phyloP scores from a whole-genome alignment of 257 asterid species.

The Primulina tabacum region DNA sequence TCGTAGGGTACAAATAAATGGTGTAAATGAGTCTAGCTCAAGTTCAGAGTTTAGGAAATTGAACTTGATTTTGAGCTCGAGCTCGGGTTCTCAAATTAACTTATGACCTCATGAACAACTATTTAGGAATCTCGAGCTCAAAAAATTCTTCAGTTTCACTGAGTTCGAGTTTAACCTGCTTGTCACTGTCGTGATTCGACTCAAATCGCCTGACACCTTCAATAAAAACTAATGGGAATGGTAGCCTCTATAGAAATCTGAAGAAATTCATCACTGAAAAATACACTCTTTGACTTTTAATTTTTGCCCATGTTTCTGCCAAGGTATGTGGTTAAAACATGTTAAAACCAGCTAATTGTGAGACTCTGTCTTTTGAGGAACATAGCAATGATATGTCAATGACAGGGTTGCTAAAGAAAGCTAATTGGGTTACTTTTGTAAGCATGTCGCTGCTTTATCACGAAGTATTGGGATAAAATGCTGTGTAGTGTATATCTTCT shows the following conservation, averaged over 20 bases:
- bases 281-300: not conserved
- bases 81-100: not conserved
- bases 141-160: not conserved
- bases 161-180: not conserved
- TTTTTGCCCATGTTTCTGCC: not conserved
- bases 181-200: not conserved
- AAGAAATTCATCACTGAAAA: not conserved
- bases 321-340: not conserved
- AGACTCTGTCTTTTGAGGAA: constrained; percentile 8
- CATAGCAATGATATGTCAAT: not conserved
- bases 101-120: not conserved
- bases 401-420: constrained; percentile 13
- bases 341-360: constrained; percentile 1
- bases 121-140: not conserved
- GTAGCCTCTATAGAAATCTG: not conserved
- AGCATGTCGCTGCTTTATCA: no score
- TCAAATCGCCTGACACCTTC: not conserved
- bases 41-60: no score
- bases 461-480: no score
- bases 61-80: not conserved
- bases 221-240: not conserved
- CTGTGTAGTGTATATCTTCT: no score
- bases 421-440: not conserved
- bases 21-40: no score
- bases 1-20: no score